Evolutionary conservation across 305 asterid species (phyloP), one percentile per base, ranked within the genome.

Genomic region (Lippia alba): DNA sequence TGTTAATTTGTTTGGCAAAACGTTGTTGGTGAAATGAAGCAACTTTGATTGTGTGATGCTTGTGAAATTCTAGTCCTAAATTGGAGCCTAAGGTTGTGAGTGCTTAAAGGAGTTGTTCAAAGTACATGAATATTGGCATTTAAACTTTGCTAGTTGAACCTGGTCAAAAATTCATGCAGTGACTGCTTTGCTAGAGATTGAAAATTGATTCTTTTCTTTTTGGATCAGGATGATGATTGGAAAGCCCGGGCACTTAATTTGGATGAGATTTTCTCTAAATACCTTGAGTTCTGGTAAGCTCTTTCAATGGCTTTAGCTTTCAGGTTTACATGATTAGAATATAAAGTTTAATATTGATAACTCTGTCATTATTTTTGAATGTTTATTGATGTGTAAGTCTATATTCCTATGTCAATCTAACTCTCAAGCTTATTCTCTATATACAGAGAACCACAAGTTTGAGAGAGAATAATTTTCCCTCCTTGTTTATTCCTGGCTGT

Each of bases 161-260:
- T 67, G 61, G 41, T 20, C 36, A 24, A 24, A 36, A 36, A 36
- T 24, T 45, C 16, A 40, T 58, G 36, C 39, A 24, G 30, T 24
- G 3, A 61, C 8, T 66, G 75, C 44, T 40, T 62, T 5, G 55
- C 33, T 12, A 3, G 58, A 32, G 19, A 18, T 16, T 8, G 72
- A 67, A 33, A 20, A 57, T 67, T 70, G 72, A 71, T 59, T 18
- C 53, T 12, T 11, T 58, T 64, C 20, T 49, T 70, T 46, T 56
- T 72, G 54, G 71, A 65, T 44, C 72, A 81, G 89, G 84, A 72
- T 39, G 83, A 76, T 19, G 64, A 70, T 66, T 84, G 89, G 86
- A 75, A 69, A 69, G 70, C 78, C 39, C 71, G 53, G 61, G 86
- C 86, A 17, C 73, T 79, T 61, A 61, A 81, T 69, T 75, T 84